Conservation (phyloP, 371 early-diverging fungal species). For the Mucor lusitanicus region DNA sequence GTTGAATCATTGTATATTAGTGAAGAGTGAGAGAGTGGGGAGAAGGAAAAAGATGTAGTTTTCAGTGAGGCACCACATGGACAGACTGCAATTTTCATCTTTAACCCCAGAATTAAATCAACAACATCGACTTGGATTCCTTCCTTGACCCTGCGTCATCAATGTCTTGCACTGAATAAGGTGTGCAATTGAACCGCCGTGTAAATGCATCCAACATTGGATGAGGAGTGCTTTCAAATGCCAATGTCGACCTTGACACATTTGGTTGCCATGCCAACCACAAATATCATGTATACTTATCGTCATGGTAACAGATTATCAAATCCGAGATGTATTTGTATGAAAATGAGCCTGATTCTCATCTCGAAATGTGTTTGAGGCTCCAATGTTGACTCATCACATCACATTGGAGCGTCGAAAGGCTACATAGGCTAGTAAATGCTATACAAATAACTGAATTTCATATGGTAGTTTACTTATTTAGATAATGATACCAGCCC, state of each 20-base stretch:
- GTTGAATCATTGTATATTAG: conserved; percentile 22
- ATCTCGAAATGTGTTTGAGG: background rate
- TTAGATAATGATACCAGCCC: background rate
- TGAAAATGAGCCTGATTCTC: background rate
- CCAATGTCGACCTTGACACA: background rate
- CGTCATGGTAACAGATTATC: background rate
- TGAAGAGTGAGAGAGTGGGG: conserved; percentile 12
- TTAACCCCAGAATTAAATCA: conserved; percentile 17
- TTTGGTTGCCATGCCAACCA: background rate
- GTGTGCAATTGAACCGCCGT: conserved; percentile 1
- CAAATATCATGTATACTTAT: background rate
- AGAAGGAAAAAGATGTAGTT: background rate
- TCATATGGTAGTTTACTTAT: background rate
- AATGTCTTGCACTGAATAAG: background rate
- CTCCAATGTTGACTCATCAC: background rate
- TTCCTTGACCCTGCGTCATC: conserved; percentile 5
- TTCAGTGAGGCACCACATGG: background rate
- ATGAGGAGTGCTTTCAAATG: background rate
- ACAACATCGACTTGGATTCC: conserved; percentile 1
- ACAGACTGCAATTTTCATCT: background rate
- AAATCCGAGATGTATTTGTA: background rate
- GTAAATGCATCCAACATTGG: background rate
- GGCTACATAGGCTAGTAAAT: background rate
- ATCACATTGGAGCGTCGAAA: no score
- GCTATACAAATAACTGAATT: background rate